Evolutionary conservation across 2,329 filamentous ascomycete species (phyloP), one percentile per base, ranked within the genome.

Genomic region (Phialophora chinensis): DNA sequence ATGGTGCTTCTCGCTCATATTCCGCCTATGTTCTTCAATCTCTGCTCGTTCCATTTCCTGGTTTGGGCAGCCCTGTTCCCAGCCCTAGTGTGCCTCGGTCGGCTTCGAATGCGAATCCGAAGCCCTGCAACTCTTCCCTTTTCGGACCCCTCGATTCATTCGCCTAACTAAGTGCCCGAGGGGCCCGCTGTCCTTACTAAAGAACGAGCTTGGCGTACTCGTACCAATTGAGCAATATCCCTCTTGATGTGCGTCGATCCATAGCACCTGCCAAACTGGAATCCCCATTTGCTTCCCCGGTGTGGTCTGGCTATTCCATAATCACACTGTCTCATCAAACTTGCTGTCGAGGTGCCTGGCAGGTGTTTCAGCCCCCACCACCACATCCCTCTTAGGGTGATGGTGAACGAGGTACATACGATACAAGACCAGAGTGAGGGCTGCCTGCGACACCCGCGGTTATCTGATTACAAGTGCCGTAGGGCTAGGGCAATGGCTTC

Each of bases 191-290:
- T 20, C 44, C 44, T 54, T 62, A 59, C 66, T 67, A 67, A 65
- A 65, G 66, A 67, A 67, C 66, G 66, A 67, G 66, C 66, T 65
- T 65, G 62, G 66, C 66, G 31, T 31, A 25, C 33, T n/a, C 50
- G n/a, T 20, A 62, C 47, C 44, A 42, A 61, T 61, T 42, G 44
- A 38, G 58, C 23, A 61, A 42, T 53, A 61, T 52, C 58, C 58
- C 58, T 52, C 44, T 61, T 53, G 27, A 52, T 31, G 14, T 58
- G 44, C 55, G 33, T 49, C 44, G 31, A 38, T 20, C 47, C 23
- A 38, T 44, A 58, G 42, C 38, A 52, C 49, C 44, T 49, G n/a
- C 44, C 44, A 49, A 23, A 20, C 8, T 49, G 44, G 44, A 20
- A 11, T 23, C n/a, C 38, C 38, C 14, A 44, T 52, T 52, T 52